These are phyloP conservation scores for Pythium myriotylum DNA, from an alignment of 352 stramenopile genomes.

Conservation along the genomic window DNA sequence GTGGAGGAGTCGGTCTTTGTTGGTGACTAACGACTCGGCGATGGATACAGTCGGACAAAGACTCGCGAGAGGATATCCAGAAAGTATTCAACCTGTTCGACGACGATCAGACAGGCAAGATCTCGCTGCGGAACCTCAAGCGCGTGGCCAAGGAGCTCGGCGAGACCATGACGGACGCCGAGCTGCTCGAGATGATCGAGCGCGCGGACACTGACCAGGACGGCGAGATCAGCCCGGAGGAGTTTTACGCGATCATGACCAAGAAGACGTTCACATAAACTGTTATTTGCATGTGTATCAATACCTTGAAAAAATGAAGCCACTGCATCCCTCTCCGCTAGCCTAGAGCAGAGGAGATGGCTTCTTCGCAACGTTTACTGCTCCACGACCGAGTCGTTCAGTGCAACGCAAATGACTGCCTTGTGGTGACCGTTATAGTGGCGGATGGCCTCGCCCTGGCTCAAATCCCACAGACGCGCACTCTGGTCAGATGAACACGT, in stretches of 20 bases:
- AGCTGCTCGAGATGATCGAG: slow-evolving; percentile 99
- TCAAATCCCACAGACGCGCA: slow-evolving; percentile 97
- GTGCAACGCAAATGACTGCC: slow-evolving; percentile 85
- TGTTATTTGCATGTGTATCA: slow-evolving; percentile 25
- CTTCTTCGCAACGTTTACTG: not conserved
- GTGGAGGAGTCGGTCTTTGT: not conserved
- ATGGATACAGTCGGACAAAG: slow-evolving; percentile 87
- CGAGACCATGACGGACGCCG: slow-evolving; percentile 98
- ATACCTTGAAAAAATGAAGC: slow-evolving; percentile 11
- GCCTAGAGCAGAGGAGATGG: too few relatives aligned
- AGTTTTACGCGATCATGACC: slow-evolving; percentile 99
- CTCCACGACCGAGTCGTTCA: slow-evolving; percentile 79
- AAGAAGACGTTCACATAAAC: slow-evolving; percentile 91
- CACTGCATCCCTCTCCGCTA: not conserved
- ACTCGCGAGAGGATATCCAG: slow-evolving; percentile 96
- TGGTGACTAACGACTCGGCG: not conserved
- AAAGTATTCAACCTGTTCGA: slow-evolving; percentile 98
- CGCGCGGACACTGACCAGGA: slow-evolving; percentile 94
- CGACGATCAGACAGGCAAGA: slow-evolving; percentile 97
- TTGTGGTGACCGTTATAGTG: slow-evolving; percentile 92
- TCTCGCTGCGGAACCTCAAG: slow-evolving; percentile 97
- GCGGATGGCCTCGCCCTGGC: slow-evolving; percentile 81
- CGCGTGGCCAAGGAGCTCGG: slow-evolving; percentile 98
- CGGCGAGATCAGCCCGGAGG: slow-evolving; percentile 96
- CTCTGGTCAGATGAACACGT: slow-evolving; percentile 96